phyloP scores from a whole-genome alignment of 1,284 basidiomycete genomes.

The Trametes pubescens region DNA sequence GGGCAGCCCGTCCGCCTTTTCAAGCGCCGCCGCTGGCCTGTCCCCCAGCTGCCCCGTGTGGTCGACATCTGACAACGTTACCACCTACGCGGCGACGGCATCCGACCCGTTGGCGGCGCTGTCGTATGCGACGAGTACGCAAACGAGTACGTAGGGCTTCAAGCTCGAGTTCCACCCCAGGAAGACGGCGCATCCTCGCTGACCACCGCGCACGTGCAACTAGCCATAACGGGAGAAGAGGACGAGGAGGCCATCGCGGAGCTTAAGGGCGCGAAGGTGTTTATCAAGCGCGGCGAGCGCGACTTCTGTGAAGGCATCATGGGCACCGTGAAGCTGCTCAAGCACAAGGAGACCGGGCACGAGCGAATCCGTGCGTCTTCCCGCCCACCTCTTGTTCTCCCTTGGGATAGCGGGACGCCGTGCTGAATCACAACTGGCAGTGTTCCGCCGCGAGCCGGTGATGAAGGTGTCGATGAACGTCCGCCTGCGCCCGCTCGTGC shows the following conservation, averaged over 20 bases:
- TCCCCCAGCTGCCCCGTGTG: conserved; percentile 17
- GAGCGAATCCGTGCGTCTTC: conserved; percentile 53
- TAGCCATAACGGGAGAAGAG: conserved; percentile 69
- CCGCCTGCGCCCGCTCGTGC: conserved; percentile 57
- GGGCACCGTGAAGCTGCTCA: conserved; percentile 67
- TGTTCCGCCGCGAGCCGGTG: conserved; percentile 72
- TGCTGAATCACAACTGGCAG: conserved; percentile 42
- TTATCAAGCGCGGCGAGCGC: conserved; percentile 64
- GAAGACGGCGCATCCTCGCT: not conserved
- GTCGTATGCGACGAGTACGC: conserved; percentile 25
- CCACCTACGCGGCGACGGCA: not conserved
- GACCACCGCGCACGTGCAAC: not conserved
- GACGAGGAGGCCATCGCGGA: conserved; percentile 62
- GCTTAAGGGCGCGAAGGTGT: conserved; percentile 66
- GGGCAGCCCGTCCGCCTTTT: conserved; percentile 28
- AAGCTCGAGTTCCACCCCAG: not conserved
- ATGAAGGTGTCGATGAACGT: conserved; percentile 75
- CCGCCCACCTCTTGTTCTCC: not conserved
- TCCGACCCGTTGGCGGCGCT: conserved; percentile 32
- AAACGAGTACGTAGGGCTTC: conserved; percentile 28
- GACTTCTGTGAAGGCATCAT: conserved; percentile 66
- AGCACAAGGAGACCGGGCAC: conserved; percentile 49
- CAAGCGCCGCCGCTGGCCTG: not conserved
- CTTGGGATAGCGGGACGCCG: not conserved
- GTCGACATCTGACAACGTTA: conserved; percentile 13